Percentiles rank a stretch among this genome's conserved stretches.
Conservation (phyloP, 257 asterid genomes). For the Pogostemon cablin region DNA sequence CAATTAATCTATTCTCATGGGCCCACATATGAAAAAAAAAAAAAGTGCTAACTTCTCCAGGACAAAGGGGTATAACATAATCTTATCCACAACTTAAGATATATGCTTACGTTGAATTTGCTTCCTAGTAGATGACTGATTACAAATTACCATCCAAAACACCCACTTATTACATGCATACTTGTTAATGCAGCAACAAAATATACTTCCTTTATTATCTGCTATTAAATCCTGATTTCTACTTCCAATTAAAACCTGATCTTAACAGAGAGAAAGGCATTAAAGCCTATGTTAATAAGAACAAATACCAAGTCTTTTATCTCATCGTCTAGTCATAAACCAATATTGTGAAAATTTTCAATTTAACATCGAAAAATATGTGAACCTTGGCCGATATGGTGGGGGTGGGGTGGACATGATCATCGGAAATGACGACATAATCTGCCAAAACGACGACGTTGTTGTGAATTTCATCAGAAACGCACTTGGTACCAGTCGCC, state of each 20-base stretch:
- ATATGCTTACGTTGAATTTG: not conserved
- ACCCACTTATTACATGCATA: not conserved
- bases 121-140: not conserved
- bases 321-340: not conserved
- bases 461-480: constrained; percentile 86
- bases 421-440: constrained; percentile 70
- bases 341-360: not conserved
- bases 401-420: constrained; percentile 56
- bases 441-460: constrained; percentile 88
- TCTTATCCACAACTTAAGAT: not conserved
- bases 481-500: constrained; percentile 71
- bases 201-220: not conserved
- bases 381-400: constrained; percentile 71
- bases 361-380: not conserved
- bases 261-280: not conserved
- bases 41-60: too few species aligned
- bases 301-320: not conserved
- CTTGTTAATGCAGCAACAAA: constrained; percentile 8
- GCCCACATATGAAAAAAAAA: too few species aligned
- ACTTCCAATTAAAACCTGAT: not conserved
- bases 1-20: too few species aligned
- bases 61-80: too few species aligned
- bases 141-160: not conserved
- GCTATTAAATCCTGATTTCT: not conserved
- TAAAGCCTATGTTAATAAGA: not conserved